These are phyloP conservation scores for Lactarius hatsudake DNA, from an alignment of 768 basidiomycete species.

Conservation along the genomic window DNA sequence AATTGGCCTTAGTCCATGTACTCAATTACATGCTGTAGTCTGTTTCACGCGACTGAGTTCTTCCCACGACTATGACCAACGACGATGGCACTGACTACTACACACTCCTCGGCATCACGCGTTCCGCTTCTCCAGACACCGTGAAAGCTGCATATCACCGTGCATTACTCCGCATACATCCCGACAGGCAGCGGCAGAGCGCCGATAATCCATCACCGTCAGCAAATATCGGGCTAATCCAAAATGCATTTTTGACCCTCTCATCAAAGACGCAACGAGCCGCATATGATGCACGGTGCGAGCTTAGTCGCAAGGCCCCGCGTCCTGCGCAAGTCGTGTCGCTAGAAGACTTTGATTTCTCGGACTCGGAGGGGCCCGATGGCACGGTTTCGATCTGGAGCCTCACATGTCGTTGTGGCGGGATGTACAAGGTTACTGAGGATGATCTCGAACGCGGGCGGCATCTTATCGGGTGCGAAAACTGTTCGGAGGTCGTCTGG, in stretches of 20 bases:
- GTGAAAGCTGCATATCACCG: slow-evolving; percentile 73
- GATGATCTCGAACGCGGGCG: slow-evolving; percentile 63
- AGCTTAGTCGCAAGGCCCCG: slow-evolving; percentile 36
- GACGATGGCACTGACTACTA: slow-evolving; percentile 49
- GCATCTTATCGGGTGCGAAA: slow-evolving; percentile 69
- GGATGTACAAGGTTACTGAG: slow-evolving; percentile 55
- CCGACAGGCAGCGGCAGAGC: slow-evolving; percentile 46
- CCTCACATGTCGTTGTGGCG: slow-evolving; percentile 73
- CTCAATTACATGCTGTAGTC: no score
- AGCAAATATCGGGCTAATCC: slow-evolving; percentile 50
- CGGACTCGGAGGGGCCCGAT: slow-evolving; percentile 35
- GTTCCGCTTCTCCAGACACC: slow-evolving; percentile 48
- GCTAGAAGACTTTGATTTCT: slow-evolving; percentile 59
- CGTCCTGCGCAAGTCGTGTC: slow-evolving; percentile 79
- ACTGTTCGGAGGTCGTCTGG: slow-evolving; percentile 83
- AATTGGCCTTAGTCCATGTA: no score
- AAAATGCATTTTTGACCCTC: slow-evolving; percentile 66
- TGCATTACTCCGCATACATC: slow-evolving; percentile 61
- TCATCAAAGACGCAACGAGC: slow-evolving; percentile 48
- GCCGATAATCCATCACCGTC: slow-evolving; percentile 5
- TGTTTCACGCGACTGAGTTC: no score
- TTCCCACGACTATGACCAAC: slow-evolving; percentile 9
- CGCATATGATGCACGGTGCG: slow-evolving; percentile 45
- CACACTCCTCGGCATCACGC: slow-evolving; percentile 50
- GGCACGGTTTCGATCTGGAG: slow-evolving; percentile 44